A percentile compares a stretch with the other conserved stretches of the same genome.
Conservation (phyloP, 352 stramenopile genomes). For the Globisporangium recalcitrans region DNA sequence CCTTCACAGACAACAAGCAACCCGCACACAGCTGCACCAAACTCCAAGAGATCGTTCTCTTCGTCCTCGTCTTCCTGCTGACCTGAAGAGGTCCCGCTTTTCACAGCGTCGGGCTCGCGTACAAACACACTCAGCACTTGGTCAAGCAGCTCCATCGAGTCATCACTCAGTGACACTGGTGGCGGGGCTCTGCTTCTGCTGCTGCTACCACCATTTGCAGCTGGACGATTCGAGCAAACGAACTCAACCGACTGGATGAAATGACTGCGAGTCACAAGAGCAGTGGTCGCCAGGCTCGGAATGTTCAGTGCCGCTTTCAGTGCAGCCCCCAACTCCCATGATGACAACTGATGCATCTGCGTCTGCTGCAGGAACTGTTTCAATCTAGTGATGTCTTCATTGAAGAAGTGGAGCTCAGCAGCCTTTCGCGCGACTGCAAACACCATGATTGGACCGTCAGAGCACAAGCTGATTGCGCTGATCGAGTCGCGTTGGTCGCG, state of each 20-base stretch:
- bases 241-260: slow-evolving; percentile 53
- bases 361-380: slow-evolving; percentile 66
- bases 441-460: slow-evolving; percentile 76
- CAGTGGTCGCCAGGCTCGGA: slow-evolving; percentile 14
- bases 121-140: slow-evolving; percentile 63
- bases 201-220: slow-evolving; percentile 7
- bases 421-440: slow-evolving; percentile 66
- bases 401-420: slow-evolving; percentile 78
- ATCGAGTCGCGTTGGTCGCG: slow-evolving; percentile 33
- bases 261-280: slow-evolving; percentile 37
- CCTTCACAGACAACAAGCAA: slow-evolving; percentile 66
- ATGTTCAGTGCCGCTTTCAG: slow-evolving; percentile 29
- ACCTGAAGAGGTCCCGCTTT: slow-evolving; percentile 6
- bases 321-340: slow-evolving; percentile 30
- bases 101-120: slow-evolving; percentile 33
- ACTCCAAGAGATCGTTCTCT: slow-evolving; percentile 47
- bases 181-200: background rate
- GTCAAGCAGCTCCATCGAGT: slow-evolving; percentile 57
- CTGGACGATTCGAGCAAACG: slow-evolving; percentile 25
- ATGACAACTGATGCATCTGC: slow-evolving; percentile 43
- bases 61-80: slow-evolving; percentile 32
- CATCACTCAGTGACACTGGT: slow-evolving; percentile 44
- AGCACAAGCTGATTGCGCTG: slow-evolving; percentile 43
- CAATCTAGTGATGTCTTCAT: slow-evolving; percentile 64
- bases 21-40: slow-evolving; percentile 48